Evolutionary conservation across 2,329 filamentous ascomycete species (phyloP), one percentile per base, ranked within the genome.

Genomic region (Phialophora macrospora): DNA sequence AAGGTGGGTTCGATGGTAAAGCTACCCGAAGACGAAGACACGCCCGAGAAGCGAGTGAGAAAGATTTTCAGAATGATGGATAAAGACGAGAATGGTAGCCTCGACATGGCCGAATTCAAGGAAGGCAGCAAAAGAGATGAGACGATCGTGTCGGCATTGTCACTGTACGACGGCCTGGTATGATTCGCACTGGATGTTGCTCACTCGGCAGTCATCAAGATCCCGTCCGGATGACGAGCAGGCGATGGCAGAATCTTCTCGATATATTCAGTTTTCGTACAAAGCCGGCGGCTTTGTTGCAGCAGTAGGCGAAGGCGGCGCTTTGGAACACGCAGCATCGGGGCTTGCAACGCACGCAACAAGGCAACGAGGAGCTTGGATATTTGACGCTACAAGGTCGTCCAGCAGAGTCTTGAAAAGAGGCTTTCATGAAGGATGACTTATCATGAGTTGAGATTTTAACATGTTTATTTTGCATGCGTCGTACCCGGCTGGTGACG

Each of bases 31-130:
- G 95, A 99, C 81, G 95, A 99, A 83, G 94, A 99, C 81, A 99
- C 95, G 64, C 95, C 95, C 20, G 94, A 98, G 84, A 99, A 99
- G 84, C 90, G 95, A 70, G 95, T 99, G 69, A 88, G 85, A 80
- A 99, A 99, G 85, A 98, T 99, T 79, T 99, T 99, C 85, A 86
- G 90, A 75, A 98, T 98, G 95, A 99, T 99, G 95, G 95, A 99
- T 84, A 99, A 99, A 85, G 95, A 99, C 78, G 94, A 98, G 82
- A 98, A 98, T 77, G 95, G 94, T 73, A 96, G 91, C 76, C 82
- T 99, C 74, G 94, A 98, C 78, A 94, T 97, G 86, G 90, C 93
- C 68, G 95, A 99, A 79, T 99, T 99, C 85, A 98, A 98, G 82
- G 95, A 99, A 81, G 95, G 95, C 72, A 97, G 93, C 83, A 97